Percentiles rank a stretch among this genome's conserved stretches.
phyloP scores from a whole-genome alignment of 1,139 yeast genomes.

The Kurtzmaniella quercitrusa region DNA sequence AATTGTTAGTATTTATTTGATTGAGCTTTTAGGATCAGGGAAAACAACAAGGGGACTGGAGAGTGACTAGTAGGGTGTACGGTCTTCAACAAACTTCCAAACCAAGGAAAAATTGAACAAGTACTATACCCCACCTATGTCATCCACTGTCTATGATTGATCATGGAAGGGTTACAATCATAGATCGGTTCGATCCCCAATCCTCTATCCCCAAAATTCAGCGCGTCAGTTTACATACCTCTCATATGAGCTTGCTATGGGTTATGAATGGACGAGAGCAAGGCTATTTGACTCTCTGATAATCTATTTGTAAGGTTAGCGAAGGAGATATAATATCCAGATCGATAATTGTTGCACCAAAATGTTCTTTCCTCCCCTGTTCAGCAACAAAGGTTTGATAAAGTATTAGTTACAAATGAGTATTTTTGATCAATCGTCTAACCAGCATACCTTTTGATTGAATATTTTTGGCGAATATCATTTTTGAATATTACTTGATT shows the following conservation, averaged over 20 bases:
- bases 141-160: no score
- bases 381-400: not conserved
- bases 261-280: not conserved
- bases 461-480: not conserved
- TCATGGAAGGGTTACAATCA: no score
- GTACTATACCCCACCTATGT: no score
- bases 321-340: not conserved
- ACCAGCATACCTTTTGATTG: not conserved
- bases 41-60: no score
- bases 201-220: no score
- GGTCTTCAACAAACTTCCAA: no score
- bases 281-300: not conserved
- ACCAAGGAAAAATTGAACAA: no score
- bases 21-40: no score
- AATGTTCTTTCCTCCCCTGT: not conserved
- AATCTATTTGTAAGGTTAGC: not conserved
- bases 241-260: not conserved
- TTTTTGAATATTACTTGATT: not conserved
- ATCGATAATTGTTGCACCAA: not conserved
- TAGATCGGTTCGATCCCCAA: no score
- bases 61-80: no score
- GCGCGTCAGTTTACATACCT: not conserved
- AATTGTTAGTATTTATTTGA: constrained; percentile 7
- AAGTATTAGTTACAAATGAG: not conserved
- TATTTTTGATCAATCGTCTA: not conserved